Conservation (phyloP, 192 early-diverging fungal species). For the Chytriomyces confervae region DNA sequence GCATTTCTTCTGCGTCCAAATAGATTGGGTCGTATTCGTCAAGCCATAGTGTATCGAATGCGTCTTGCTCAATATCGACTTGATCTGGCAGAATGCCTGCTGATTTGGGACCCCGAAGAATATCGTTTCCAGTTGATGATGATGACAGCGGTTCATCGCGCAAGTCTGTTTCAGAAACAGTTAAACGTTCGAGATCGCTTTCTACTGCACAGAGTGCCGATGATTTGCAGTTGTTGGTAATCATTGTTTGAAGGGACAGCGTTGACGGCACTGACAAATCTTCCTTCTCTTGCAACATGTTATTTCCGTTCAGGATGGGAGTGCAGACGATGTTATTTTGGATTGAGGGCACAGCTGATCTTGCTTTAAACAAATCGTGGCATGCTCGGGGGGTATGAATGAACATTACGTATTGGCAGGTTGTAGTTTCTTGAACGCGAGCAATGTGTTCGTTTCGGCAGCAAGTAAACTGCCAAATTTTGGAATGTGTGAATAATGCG, state of each 20-base stretch:
- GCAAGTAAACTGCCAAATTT: slow-evolving; percentile 79
- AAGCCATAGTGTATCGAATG: slow-evolving; percentile 33
- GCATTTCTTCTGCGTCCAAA: slow-evolving; percentile 23
- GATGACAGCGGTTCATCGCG: not conserved
- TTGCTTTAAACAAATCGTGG: slow-evolving; percentile 23
- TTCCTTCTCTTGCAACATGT: not conserved
- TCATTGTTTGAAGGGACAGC: not conserved
- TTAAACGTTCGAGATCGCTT: not conserved
- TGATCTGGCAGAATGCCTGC: slow-evolving; percentile 29
- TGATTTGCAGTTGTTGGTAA: not conserved
- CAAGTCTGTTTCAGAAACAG: not conserved
- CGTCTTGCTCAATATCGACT: slow-evolving; percentile 20
- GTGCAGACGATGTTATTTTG: not conserved
- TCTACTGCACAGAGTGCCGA: not conserved
- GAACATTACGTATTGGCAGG: slow-evolving; percentile 80
- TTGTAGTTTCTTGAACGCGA: slow-evolving; percentile 65
- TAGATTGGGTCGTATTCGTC: slow-evolving; percentile 28
- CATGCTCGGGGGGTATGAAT: slow-evolving; percentile 79
- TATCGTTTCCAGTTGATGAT: not conserved
- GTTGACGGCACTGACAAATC: not conserved
- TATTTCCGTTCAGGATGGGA: slow-evolving; percentile 3
- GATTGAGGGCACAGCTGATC: not conserved
- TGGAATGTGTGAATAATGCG: not conserved
- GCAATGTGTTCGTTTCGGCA: slow-evolving; percentile 71
- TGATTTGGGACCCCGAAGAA: not conserved